phyloP scores from a whole-genome alignment of 2,329 filamentous ascomycete species.

The Pseudogymnoascus destructans region DNA sequence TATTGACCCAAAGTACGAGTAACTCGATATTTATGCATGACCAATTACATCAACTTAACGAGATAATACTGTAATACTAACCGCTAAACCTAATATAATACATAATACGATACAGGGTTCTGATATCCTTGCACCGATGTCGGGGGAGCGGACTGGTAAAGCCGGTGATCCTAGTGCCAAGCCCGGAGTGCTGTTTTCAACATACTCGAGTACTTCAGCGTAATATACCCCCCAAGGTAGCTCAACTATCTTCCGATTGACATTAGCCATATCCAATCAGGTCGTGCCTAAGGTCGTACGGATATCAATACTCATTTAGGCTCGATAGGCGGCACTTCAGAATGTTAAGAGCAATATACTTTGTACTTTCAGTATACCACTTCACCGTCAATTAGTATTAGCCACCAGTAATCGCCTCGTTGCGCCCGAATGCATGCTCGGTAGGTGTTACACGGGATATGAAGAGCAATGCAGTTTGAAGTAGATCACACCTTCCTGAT shows the following conservation, averaged over 20 bases:
- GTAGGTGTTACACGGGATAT: neutral
- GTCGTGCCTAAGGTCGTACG: neutral
- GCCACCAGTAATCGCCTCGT: neutral
- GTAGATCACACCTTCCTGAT: neutral
- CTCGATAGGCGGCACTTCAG: neutral
- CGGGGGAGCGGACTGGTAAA: too few species aligned
- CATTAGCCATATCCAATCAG: neutral
- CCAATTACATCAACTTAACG: too few species aligned
- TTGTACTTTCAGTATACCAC: neutral
- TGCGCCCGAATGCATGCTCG: neutral
- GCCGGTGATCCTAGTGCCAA: too few species aligned
- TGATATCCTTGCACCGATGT: too few species aligned
- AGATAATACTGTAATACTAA: too few species aligned
- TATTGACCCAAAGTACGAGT: too few species aligned
- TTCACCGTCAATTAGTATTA: neutral
- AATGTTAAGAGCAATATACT: neutral
- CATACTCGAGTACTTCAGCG: neutral
- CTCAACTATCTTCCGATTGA: neutral
- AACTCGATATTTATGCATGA: too few species aligned
- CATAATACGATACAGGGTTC: too few species aligned
- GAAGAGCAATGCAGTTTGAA: neutral
- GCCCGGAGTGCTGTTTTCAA: too few species aligned
- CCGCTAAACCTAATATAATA: too few species aligned
- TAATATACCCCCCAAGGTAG: neutral
- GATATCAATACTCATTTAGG: neutral